Evolutionary conservation across 2,329 filamentous ascomycete genomes (phyloP), one percentile per base, ranked within the genome.

Genomic region (Rhynchosporium graminicola): DNA sequence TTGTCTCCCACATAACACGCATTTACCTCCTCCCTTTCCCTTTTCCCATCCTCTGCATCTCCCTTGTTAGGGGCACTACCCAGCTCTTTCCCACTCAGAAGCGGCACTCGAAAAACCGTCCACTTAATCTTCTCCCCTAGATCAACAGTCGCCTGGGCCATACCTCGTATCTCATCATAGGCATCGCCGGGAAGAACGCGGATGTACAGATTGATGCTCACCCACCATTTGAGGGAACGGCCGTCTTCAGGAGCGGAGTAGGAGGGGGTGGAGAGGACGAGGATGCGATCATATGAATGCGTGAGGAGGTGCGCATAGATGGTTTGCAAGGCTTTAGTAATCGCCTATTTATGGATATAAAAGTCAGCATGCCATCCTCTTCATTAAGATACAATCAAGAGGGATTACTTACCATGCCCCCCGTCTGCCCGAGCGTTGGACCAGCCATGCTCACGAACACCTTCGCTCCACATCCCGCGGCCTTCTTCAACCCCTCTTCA

Each of bases 21-120:
- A 52, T 68, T 55, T 4, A 67, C 65, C 13, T 63, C 65, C 0
- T 65, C 67, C 5, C 20, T 20, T 20, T 52, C 51, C 48, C 63
- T 66, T 45, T 64, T 62, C n/a, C 60, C 64, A 15, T 2, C 33
- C 33, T 36, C 9, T 10, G 6, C 33, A 5, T 36, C 33, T 6
- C 33, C 33, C 33, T 36, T 10, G 5, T 36, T 36, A 5, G 33
- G 6, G 9, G 33, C 33, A 5, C 9, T 36, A 10, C 33, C 33
- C 33, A 70, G 20, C 40, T 54, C 59, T n/a, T 62, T 65, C 9
- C 67, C 70, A 9, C 56, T 33, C 33, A 71, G 57, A 3, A 67
- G 28, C 12, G 69, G 68, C 4, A 71, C 69, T 26, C 69, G 51
- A 29, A 71, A 71, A 0, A 70, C 61, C 2, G 69, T 71, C 70